phyloP scores from a whole-genome alignment of 306 rosid genomes.

The Argentina anserina region DNA sequence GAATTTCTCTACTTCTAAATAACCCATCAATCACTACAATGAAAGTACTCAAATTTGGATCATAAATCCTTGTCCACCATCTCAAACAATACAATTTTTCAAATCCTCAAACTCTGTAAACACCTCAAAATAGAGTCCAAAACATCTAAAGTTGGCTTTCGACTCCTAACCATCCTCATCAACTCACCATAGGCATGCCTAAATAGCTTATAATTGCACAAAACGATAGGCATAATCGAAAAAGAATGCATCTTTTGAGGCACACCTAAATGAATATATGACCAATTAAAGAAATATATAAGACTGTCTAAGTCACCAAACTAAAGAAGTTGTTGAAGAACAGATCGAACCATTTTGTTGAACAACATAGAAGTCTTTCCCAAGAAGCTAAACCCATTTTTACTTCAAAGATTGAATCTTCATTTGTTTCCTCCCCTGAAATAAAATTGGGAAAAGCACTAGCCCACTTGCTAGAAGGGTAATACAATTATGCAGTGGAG shows the following conservation, averaged over 20 bases:
- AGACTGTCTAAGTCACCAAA: constrained; percentile 34
- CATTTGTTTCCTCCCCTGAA: no score
- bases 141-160: constrained; percentile 33
- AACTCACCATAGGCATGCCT: constrained; percentile 30
- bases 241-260: constrained; percentile 31
- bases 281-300: constrained; percentile 46
- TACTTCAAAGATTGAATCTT: no score
- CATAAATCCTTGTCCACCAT: constrained; percentile 45
- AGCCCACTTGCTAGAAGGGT: no score
- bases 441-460: no score
- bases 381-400: no score
- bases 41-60: constrained; percentile 31
- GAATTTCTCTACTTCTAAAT: constrained; percentile 35
- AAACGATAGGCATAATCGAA: constrained; percentile 41
- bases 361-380: no score
- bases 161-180: constrained; percentile 31
- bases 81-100: constrained; percentile 33
- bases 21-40: constrained; percentile 33
- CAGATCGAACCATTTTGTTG: constrained; percentile 43
- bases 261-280: constrained; percentile 36
- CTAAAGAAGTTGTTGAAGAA: constrained; percentile 27
- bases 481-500: no score
- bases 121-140: constrained; percentile 32
- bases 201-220: constrained; percentile 37
- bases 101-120: no score